phyloP scores from a whole-genome alignment of 1,284 basidiomycete species.

The Irpex rosettiformis region DNA sequence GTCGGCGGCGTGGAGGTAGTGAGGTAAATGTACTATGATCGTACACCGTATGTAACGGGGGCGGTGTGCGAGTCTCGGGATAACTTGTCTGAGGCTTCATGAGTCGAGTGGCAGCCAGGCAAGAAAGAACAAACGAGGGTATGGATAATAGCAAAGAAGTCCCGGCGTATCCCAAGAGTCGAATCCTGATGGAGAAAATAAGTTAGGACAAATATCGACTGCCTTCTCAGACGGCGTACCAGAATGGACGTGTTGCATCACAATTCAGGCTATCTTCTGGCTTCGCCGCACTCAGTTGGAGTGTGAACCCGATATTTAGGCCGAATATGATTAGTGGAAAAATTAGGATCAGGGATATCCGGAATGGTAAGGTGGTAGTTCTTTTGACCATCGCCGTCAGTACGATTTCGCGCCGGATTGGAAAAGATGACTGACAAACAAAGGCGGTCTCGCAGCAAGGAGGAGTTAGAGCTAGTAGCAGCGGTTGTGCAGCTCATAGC shows the following conservation, averaged over 20 bases:
- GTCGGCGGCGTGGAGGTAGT: slow-evolving; percentile 7
- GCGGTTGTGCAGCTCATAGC: slow-evolving; percentile 47
- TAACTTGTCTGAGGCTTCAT: slow-evolving; percentile 23
- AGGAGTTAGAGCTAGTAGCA: neutral
- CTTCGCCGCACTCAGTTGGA: slow-evolving; percentile 41
- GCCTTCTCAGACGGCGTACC: slow-evolving; percentile 32
- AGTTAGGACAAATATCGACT: neutral
- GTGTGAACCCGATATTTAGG: slow-evolving; percentile 39
- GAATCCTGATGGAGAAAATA: slow-evolving; percentile 40
- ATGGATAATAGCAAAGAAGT: slow-evolving; percentile 47
- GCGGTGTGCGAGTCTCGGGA: slow-evolving; percentile 4
- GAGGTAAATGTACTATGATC: slow-evolving; percentile 8
- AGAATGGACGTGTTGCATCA: slow-evolving; percentile 49
- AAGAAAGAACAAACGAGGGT: slow-evolving; percentile 48
- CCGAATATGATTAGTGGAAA: slow-evolving; percentile 46
- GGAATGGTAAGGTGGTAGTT: slow-evolving; percentile 37
- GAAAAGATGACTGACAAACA: slow-evolving; percentile 7
- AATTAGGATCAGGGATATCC: slow-evolving; percentile 33
- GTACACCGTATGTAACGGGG: slow-evolving; percentile 2
- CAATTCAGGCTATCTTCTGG: slow-evolving; percentile 52
- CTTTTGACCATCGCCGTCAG: slow-evolving; percentile 36
- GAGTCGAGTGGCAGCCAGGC: slow-evolving; percentile 30
- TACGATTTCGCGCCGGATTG: neutral
- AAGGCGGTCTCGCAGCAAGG: neutral
- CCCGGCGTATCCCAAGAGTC: slow-evolving; percentile 59